A percentile compares a stretch with the other conserved stretches of the same genome.
These are phyloP conservation scores for Hygrophila difformis DNA, from an alignment of 257 asterid species.

Conservation along the genomic window DNA sequence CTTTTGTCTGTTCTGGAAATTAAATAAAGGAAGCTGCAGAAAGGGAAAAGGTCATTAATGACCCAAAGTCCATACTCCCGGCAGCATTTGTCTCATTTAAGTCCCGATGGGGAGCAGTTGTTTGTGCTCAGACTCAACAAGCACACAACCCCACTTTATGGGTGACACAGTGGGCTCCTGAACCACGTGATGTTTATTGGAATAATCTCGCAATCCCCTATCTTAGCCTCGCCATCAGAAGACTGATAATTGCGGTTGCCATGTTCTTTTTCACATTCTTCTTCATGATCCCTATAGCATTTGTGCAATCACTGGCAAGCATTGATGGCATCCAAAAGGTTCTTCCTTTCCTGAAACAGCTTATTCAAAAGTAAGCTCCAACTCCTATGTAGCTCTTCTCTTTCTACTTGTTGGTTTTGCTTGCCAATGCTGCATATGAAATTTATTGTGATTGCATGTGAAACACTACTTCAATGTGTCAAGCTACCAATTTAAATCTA, in stretches of 20 bases:
- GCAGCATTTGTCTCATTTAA: constrained; percentile 85
- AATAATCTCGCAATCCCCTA: constrained; percentile 70
- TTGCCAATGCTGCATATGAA: not conserved
- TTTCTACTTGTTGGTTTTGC: not conserved
- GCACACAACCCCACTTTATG: constrained; percentile 61
- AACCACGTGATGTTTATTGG: constrained; percentile 86
- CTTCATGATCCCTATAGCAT: constrained; percentile 83
- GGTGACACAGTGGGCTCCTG: constrained; percentile 96
- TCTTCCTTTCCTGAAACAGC: constrained; percentile 55
- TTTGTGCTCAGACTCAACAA: constrained; percentile 89
- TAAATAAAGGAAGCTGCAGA: constrained; percentile 55
- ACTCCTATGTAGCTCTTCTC: no score
- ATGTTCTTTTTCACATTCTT: constrained; percentile 76
- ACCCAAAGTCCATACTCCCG: constrained; percentile 69
- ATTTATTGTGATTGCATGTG: not conserved
- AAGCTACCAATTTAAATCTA: not conserved
- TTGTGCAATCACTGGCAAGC: constrained; percentile 80
- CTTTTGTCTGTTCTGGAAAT: not conserved
- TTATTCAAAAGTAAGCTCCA: constrained; percentile 40
- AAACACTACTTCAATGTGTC: not conserved
- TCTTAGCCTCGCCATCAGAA: constrained; percentile 48
- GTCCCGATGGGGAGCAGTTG: constrained; percentile 91
- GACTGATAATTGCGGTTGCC: constrained; percentile 41
- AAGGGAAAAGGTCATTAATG: constrained; percentile 56
- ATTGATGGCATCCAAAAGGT: constrained; percentile 63